Evolutionary conservation across 176 grass and related monocot genomes (phyloP), one percentile per base, ranked within the genome.

Genomic region (Dendrocalamus sinicus): DNA sequence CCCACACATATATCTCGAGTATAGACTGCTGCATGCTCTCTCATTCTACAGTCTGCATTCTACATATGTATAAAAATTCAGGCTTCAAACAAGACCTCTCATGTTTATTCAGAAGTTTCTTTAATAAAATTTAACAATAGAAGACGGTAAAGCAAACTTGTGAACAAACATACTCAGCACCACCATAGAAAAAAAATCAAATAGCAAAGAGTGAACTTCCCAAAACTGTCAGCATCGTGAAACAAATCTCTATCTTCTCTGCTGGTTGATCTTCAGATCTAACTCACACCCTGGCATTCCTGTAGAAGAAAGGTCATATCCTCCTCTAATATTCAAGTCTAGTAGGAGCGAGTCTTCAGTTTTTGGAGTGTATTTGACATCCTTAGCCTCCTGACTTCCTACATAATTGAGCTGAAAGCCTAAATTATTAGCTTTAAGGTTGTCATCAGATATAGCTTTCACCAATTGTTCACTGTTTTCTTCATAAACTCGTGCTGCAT

Each of bases 321-420:
- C 89, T 86, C 96, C 93, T 89, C 85, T 91, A n/a, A 90, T 90
- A 81, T 96, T 99, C 88, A 99, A 92, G 84, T 96, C 91, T 82
- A 98, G 70, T 47, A 90, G 67, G 77, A 77, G 76, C 0, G 61
- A 77, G 19, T 66, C 90, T 83, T 85, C 88, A 32, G 77, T 86
- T 85, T 84, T 92, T 30, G 75, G 73, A 32, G 55, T 48, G 52
- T 79, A 69, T 71, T 79, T 94, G 30, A 65, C 62, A 85, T 76
- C 91, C 80, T 81, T 80, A 50, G 35, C 50, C 24, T 86, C 80
- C 72, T 90, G 79, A 47, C 68, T 81, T 72, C 41, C 60, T 73
- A 85, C 65, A 22, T 80, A 60, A 51, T 90, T 86, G 30, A 92
- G 76, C 82, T 75, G 78, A 73, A 84, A 73, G 32, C 86, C 82